phyloP scores from a whole-genome alignment of 2,329 filamentous ascomycete genomes.

The Laburnicola sp. region DNA sequence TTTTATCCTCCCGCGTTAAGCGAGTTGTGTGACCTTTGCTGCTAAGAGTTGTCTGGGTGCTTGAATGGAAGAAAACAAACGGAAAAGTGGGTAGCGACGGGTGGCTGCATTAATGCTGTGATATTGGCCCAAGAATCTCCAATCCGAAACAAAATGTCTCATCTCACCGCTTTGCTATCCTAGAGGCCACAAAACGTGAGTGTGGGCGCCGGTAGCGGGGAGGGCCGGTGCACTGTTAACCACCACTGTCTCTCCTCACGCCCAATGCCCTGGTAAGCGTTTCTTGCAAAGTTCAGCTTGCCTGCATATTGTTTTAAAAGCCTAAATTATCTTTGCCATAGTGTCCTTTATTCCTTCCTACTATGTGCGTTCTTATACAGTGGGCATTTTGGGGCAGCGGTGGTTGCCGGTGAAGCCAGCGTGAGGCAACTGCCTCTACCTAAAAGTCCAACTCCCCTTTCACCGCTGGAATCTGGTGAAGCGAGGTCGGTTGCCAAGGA shows the following conservation, averaged over 20 bases:
- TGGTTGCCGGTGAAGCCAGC: neutral
- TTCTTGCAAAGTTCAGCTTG: neutral
- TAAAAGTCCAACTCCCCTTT: neutral
- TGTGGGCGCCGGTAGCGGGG: neutral
- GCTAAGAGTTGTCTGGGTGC: neutral
- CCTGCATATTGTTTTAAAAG: neutral
- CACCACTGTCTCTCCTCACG: too few species aligned
- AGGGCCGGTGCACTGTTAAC: too few species aligned
- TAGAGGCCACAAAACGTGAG: conserved; percentile 7
- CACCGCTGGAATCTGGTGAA: neutral
- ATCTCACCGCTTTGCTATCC: conserved; percentile 16
- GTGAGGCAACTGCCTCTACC: neutral
- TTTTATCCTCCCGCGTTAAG: conserved; percentile 6
- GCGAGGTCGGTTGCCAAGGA: neutral
- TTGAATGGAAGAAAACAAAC: conserved; percentile 6
- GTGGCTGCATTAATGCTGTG: conserved; percentile 18
- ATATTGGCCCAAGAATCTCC: conserved; percentile 5
- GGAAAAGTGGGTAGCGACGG: conserved; percentile 15
- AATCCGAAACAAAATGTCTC: conserved; percentile 16
- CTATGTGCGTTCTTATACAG: neutral
- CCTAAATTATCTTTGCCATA: neutral
- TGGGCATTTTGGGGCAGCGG: neutral
- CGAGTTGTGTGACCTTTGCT: neutral
- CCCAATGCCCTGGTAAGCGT: neutral
- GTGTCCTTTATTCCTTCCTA: neutral